Base-by-base conservation (phyloP, 495 filamentous ascomycete genomes). In the Chlorociboria aeruginascens region DNA sequence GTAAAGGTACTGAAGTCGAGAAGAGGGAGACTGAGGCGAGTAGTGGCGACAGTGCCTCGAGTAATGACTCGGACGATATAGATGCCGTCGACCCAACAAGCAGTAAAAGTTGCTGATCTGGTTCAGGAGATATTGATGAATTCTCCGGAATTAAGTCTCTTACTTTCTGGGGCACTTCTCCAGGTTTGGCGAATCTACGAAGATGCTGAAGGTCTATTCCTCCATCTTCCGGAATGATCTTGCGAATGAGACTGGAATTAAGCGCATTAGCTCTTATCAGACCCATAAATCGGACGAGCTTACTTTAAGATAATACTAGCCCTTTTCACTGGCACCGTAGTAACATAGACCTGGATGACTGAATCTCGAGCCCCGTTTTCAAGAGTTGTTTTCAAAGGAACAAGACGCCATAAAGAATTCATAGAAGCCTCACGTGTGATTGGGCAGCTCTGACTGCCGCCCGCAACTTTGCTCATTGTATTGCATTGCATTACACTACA, bases 101-200 rank as follows among this genome's bases (percentile, higher is more conserved):
- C 32, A 77, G 61, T 48, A 67, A 61, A 3, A 73, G 53, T 7
- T 46, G 13, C 3, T 33, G 8, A 7, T 8, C n/a, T n/a, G 32
- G 4, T 14, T 20, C 32, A 29, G 40, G 29, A 33, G 29, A 12
- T 3, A n/a, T 25, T 13, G 37, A 40, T 16, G 7, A 16, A 0
- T n/a, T 33, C 29, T 10, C 6, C 13, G 63, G 31, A 76, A 62
- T 50, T 66, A 61, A 3, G 70, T 52, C 8, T 42, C 42, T 38
- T 8, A 59, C 46, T 39, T 30, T 14, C 10, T 35, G 11, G 32
- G 88, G 85, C 6, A 96, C 69, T 53, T 78, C 79, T 33, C 72
- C 70, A 28, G 69, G 75, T 60, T 86, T 90, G 38, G 79, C 81
- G 49, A 92, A 85, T 43, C 88, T 78, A 38, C 87, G 81, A 14